Evolutionary conservation across 257 asterid species (phyloP).

Genomic region (Cruciata laevipes): DNA sequence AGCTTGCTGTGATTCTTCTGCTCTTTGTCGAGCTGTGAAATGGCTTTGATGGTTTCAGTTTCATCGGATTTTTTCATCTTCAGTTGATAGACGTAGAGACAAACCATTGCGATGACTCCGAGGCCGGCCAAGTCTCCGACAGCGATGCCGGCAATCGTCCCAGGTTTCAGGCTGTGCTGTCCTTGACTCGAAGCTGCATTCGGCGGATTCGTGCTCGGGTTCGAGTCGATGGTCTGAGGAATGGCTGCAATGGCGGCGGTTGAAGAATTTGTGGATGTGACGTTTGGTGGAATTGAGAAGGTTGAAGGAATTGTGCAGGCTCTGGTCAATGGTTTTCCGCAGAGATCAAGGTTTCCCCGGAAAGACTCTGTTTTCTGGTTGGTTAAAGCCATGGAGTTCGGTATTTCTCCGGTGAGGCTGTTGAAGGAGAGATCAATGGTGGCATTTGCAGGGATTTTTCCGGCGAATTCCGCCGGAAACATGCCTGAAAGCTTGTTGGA

Average conservation of each 20-base stretch:
- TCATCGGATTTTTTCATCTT: constrained; percentile 30
- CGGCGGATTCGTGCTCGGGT: constrained; percentile 29
- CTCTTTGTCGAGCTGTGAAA: constrained; percentile 13
- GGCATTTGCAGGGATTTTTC: constrained; percentile 47
- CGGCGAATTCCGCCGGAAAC: constrained; percentile 47
- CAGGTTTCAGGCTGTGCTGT: constrained; percentile 52
- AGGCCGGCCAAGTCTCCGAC: constrained; percentile 63
- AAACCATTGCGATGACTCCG: constrained; percentile 53
- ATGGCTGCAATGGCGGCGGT: constrained; percentile 88
- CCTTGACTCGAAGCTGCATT: constrained; percentile 23
- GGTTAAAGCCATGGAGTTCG: constrained; percentile 35
- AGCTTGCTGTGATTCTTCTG: constrained; percentile 28
- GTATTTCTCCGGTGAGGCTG: constrained; percentile 69
- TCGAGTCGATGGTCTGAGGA: constrained; percentile 45
- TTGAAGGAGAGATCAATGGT: constrained; percentile 76
- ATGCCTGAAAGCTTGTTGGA: constrained; percentile 61
- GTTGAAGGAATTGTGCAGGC: constrained; percentile 68
- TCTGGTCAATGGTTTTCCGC: constrained; percentile 68
- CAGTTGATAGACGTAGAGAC: constrained; percentile 42
- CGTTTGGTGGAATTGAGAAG: constrained; percentile 50
- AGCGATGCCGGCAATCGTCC: constrained; percentile 51
- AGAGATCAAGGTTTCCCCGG: constrained; percentile 58
- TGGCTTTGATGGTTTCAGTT: constrained; percentile 10
- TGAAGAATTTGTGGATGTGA: constrained; percentile 31
- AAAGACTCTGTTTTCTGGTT: constrained; percentile 64